Evolutionary conservation across 805 yeast genomes (phyloP).

Genomic region (Candida michaelii): DNA sequence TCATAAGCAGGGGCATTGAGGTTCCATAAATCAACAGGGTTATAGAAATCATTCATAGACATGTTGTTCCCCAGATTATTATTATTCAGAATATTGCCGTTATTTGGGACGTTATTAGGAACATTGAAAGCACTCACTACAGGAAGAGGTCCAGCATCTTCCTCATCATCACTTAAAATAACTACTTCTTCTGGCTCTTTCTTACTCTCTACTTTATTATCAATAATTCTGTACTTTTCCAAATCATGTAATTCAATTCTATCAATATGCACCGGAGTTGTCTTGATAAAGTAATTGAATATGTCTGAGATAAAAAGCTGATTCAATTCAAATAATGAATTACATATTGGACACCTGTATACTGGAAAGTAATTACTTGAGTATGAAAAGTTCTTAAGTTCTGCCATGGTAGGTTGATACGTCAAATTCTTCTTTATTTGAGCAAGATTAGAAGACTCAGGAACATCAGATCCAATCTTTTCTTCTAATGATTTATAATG

Average conservation of each 20-base stretch:
- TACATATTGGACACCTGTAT: slow-evolving; percentile 44
- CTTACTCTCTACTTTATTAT: slow-evolving; percentile 18
- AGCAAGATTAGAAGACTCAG: background rate
- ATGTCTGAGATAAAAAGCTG: slow-evolving; percentile 39
- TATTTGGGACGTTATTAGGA: too few species aligned
- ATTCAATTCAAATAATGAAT: slow-evolving; percentile 30
- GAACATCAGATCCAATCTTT: background rate
- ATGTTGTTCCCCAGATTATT: too few species aligned
- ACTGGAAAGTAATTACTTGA: slow-evolving; percentile 18
- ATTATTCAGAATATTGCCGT: too few species aligned
- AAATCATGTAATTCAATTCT: slow-evolving; percentile 36
- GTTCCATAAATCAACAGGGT: too few species aligned
- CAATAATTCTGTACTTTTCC: slow-evolving; percentile 33
- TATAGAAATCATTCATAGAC: too few species aligned
- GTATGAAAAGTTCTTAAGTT: background rate
- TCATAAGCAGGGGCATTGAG: too few species aligned
- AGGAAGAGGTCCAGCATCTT: too few species aligned
- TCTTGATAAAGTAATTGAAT: slow-evolving; percentile 41
- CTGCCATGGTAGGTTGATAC: slow-evolving; percentile 3
- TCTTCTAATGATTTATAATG: slow-evolving; percentile 7
- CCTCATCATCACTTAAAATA: slow-evolving; percentile 32
- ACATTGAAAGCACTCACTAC: too few species aligned
- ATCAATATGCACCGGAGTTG: slow-evolving; percentile 33
- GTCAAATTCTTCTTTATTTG: slow-evolving; percentile 11
- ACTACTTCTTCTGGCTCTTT: slow-evolving; percentile 25